phyloP scores from a whole-genome alignment of 106 monocot genomes.

The Chionographis japonica region DNA sequence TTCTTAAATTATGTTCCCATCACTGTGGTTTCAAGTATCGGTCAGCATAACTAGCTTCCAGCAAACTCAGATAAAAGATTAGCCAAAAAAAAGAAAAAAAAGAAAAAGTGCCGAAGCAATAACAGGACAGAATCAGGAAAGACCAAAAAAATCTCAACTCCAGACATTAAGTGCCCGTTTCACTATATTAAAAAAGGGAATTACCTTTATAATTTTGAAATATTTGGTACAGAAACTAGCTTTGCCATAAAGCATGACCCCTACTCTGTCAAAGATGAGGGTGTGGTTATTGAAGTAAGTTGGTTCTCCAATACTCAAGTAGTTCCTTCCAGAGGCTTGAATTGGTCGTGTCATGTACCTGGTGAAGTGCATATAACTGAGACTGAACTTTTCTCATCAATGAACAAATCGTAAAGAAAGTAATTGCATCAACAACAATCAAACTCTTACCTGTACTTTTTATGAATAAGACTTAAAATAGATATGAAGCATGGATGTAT shows the following conservation, averaged over 20 bases:
- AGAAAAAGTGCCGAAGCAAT: too few species aligned
- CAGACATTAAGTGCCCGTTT: too few species aligned
- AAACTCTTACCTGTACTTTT: too few species aligned
- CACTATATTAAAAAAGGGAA: not conserved
- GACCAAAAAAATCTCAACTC: too few species aligned
- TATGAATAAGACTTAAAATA: too few species aligned
- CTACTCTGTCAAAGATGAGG: conserved; percentile 54
- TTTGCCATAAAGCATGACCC: conserved; percentile 62
- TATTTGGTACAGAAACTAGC: conserved; percentile 53
- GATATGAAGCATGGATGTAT: too few species aligned
- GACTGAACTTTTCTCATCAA: not conserved
- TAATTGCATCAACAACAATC: not conserved
- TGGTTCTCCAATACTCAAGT: conserved; percentile 20
- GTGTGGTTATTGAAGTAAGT: conserved; percentile 11
- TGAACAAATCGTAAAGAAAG: not conserved
- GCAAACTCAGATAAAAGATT: too few species aligned
- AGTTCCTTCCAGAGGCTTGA: conserved; percentile 10
- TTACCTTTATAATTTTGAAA: conserved; percentile 69
- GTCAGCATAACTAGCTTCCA: too few species aligned
- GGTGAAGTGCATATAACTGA: conserved; percentile 6
- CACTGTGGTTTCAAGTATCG: too few species aligned
- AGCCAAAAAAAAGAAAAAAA: too few species aligned
- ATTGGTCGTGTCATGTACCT: conserved; percentile 48
- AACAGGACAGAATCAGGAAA: too few species aligned
- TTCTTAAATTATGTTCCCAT: too few species aligned